Conservation (phyloP, 2,329 filamentous ascomycete species). For the Rhinocladiella similis region DNA sequence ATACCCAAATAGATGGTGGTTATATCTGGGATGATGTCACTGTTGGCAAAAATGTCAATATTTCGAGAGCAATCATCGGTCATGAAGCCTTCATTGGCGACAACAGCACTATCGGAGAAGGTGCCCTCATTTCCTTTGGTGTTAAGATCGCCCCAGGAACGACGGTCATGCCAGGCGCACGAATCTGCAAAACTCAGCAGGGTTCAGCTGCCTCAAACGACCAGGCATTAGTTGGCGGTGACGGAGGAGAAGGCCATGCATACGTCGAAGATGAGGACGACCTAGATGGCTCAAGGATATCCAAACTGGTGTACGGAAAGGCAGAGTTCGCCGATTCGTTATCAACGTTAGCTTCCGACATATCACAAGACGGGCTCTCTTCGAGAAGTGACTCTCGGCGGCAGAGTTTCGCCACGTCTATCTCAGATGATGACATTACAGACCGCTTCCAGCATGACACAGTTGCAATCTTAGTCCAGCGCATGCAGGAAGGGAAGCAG, state of each 20-base stretch:
- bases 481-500: conserved; percentile 69
- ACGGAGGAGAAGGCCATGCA: conserved; percentile 61
- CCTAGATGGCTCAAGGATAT: conserved; percentile 62
- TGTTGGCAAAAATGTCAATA: conserved; percentile 71
- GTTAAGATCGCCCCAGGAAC: conserved; percentile 54
- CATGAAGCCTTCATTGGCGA: conserved; percentile 71
- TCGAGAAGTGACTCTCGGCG: conserved; percentile 56
- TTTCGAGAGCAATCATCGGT: conserved; percentile 75
- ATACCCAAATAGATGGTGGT: conserved; percentile 74
- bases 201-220: conserved; percentile 39
- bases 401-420: conserved; percentile 71
- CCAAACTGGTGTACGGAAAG: conserved; percentile 50
- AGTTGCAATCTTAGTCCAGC: conserved; percentile 81
- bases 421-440: conserved; percentile 58
- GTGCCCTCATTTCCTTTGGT: conserved; percentile 76
- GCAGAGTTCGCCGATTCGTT: conserved; percentile 56
- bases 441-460: conserved; percentile 83
- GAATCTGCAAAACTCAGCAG: conserved; percentile 20
- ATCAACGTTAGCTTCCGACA: conserved; percentile 62
- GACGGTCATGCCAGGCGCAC: conserved; percentile 23
- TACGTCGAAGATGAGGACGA: conserved; percentile 68
- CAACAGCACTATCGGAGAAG: conserved; percentile 66
- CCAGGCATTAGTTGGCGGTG: conserved; percentile 53
- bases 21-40: conserved; percentile 85
- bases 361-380: conserved; percentile 42